Evolutionary conservation across 164 flowering plant species (phyloP), one percentile per base, ranked within the genome.

Genomic region (Nelumbo lutea): DNA sequence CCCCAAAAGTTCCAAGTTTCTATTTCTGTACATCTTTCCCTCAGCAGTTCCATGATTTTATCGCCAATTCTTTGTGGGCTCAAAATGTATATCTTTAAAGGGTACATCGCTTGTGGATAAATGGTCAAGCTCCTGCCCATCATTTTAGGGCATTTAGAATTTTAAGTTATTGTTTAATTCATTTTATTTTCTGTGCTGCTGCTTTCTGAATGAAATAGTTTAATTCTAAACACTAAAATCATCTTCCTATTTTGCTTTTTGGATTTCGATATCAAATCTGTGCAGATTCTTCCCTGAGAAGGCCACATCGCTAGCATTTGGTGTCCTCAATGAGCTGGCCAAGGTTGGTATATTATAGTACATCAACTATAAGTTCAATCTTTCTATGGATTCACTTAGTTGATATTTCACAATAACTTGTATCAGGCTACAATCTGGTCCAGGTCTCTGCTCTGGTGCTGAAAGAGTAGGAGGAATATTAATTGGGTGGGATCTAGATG

Each of bases 261-360:
- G 62, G 50, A 1, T 47, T 15, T 42, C 41, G 41, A 58, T 43
- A 44, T 41, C 47, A 66, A 6, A 44, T 59, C 8, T 72, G 40
- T 69, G 64, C 90, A 94, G 98, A 81, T 94, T 91, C 73, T 87
- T 88, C 62, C 96, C 96, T 3, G 93, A 88, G 4, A 88, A 88
- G 81, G 97, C 97, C 51, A 82, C 81, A 68, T 46, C 80, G 69
- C 70, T 94, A 58, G 97, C 98, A 42, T 50, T 68, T 67, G 83
- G 77, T n/a, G 51, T 94, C 74, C 83, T 94, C 15, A 75, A 76
- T 64, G 91, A 83, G 81, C 96, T 94, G 72, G 73, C 85, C 39
- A 73, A 85, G 95, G 98, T 94, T 5, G 70, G 87, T 81, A 4
- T 15, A 1, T 48, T 61, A 48, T 62, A 15, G 9, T 67, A 27